A percentile compares a stretch with the other conserved stretches of the same genome.
Conservation (phyloP, 768 basidiomycete species). For the Gyrodon lividus region DNA sequence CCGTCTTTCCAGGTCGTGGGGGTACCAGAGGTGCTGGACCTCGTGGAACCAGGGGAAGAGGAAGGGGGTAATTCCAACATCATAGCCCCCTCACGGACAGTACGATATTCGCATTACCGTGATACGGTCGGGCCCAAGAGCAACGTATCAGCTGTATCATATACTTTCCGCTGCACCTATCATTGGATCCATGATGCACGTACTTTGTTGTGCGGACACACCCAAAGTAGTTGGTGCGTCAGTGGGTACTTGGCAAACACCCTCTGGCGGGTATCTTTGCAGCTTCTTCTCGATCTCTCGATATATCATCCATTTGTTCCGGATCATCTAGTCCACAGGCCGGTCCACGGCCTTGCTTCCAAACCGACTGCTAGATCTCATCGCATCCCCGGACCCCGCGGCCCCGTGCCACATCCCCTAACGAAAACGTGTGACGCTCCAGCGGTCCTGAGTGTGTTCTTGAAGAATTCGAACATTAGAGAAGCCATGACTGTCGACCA, state of each 20-base stretch:
- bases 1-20: slow-evolving; percentile 24
- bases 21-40: slow-evolving; percentile 23
- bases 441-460: background rate
- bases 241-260: too few species aligned
- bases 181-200: background rate
- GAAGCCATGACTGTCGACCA: background rate
- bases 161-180: background rate
- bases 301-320: too few species aligned
- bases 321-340: too few species aligned
- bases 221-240: background rate
- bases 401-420: background rate
- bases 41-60: slow-evolving; percentile 31
- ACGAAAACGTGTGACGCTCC: background rate
- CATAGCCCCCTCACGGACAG: background rate
- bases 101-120: slow-evolving; percentile 6
- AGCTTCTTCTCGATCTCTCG: background rate
- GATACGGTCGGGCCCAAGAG: background rate
- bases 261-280: background rate
- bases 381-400: too few species aligned
- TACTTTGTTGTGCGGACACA: background rate
- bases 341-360: too few species aligned
- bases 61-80: slow-evolving; percentile 27
- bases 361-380: too few species aligned
- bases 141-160: slow-evolving; percentile 6
- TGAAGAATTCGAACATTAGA: background rate